Conservation (phyloP, 352 stramenopile species). For the Phytophthora nicotianae region DNA sequence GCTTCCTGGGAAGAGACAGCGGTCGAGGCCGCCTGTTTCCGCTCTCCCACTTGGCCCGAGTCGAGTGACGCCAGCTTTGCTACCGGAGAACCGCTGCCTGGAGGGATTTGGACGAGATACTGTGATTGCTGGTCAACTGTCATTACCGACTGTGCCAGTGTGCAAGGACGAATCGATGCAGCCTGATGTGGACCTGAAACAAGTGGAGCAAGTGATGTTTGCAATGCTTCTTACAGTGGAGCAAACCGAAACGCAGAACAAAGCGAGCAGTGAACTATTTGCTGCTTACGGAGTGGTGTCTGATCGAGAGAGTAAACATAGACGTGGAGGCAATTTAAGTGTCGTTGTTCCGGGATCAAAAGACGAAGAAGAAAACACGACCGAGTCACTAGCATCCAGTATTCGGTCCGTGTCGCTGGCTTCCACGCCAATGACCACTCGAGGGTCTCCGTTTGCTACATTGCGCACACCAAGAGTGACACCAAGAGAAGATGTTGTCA, state of each 20-base stretch:
- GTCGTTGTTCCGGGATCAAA: slow-evolving; percentile 14
- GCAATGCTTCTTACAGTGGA: slow-evolving; percentile 41
- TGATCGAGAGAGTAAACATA: slow-evolving; percentile 6
- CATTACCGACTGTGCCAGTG: slow-evolving; percentile 1
- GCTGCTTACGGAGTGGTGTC: slow-evolving; percentile 19
- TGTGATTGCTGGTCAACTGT: background rate
- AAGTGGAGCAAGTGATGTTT: slow-evolving; percentile 35
- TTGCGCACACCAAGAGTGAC: slow-evolving; percentile 9
- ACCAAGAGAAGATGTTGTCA: slow-evolving; percentile 6
- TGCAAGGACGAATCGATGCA: slow-evolving; percentile 16
- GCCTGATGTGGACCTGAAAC: slow-evolving; percentile 4
- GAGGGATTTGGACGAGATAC: slow-evolving; percentile 9
- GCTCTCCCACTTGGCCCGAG: slow-evolving; percentile 14
- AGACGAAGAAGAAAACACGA: slow-evolving; percentile 43
- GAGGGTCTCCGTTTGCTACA: slow-evolving; percentile 10
- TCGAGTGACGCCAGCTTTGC: slow-evolving; percentile 16
- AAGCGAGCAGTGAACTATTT: slow-evolving; percentile 14
- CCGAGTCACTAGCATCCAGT: slow-evolving; percentile 56
- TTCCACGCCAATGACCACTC: slow-evolving; percentile 30
- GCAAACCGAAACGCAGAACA: slow-evolving; percentile 15
- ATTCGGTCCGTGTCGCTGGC: slow-evolving; percentile 54
- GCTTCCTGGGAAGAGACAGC: slow-evolving; percentile 62
- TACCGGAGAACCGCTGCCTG: slow-evolving; percentile 24
- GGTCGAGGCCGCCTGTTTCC: slow-evolving; percentile 51
- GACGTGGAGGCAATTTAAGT: slow-evolving; percentile 7